phyloP scores from a whole-genome alignment of 148 eudicot genomes.

The Heliosperma pusillum region DNA sequence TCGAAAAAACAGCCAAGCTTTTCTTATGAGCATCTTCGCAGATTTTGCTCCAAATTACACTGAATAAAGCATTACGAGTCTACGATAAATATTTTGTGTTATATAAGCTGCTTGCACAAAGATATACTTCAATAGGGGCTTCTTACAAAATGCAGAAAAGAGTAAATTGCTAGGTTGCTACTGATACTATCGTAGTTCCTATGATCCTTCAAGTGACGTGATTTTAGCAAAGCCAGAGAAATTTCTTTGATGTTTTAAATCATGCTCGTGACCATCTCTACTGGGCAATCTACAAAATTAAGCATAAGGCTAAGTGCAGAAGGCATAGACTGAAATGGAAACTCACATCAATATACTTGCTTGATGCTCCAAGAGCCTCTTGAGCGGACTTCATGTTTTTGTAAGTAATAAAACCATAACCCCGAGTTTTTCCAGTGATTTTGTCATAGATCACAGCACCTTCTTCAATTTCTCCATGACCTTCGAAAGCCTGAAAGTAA shows the following conservation, averaged over 20 bases:
- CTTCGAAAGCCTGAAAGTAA: constrained; percentile 46
- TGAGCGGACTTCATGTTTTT: constrained; percentile 58
- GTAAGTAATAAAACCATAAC: constrained; percentile 67
- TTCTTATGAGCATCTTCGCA: background rate
- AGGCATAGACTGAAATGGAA: background rate
- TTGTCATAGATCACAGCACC: constrained; percentile 70
- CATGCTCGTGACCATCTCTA: background rate
- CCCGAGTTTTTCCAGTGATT: constrained; percentile 61
- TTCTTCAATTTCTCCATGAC: constrained; percentile 70
- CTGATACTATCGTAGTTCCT: background rate
- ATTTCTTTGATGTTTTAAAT: background rate
- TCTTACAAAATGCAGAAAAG: background rate
- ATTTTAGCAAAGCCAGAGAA: background rate
- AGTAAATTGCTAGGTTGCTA: too few relatives aligned
- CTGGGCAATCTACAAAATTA: background rate
- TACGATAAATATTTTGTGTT: background rate
- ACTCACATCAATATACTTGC: constrained; percentile 65
- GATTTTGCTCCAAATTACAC: background rate
- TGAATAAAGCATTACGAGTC: background rate
- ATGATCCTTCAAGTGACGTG: background rate
- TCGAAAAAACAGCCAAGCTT: background rate
- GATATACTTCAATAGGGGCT: background rate
- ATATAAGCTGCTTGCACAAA: background rate
- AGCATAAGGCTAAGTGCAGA: background rate
- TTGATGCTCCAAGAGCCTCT: constrained; percentile 46